Percentiles rank a stretch among this genome's conserved stretches.
phyloP scores from a whole-genome alignment of 2,329 filamentous ascomycete species.

The Botrytis deweyae region DNA sequence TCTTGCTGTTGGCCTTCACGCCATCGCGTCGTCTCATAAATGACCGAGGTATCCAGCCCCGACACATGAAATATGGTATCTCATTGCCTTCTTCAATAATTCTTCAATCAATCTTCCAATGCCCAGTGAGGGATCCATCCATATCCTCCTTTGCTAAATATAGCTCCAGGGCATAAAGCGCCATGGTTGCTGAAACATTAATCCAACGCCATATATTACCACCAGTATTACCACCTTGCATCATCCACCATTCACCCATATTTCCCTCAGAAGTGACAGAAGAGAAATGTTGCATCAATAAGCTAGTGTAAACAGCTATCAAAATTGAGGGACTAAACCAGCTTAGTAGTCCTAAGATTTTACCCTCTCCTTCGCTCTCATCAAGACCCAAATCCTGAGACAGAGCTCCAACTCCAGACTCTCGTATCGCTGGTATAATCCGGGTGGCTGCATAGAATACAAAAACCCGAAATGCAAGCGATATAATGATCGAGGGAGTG shows the following conservation, averaged over 20 bases:
- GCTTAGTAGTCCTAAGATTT: slow-evolving; percentile 77
- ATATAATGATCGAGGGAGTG: slow-evolving; percentile 93
- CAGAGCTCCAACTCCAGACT: slow-evolving; percentile 78
- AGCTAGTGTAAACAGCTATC: slow-evolving; percentile 92
- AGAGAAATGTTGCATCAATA: slow-evolving; percentile 93
- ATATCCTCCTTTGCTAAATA: slow-evolving; percentile 82
- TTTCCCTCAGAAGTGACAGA: slow-evolving; percentile 63
- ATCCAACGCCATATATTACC: slow-evolving; percentile 92
- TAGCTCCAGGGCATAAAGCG: slow-evolving; percentile 84
- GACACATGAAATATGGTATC: slow-evolving; percentile 20
- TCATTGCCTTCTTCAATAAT: slow-evolving; percentile 9
- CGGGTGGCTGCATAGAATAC: slow-evolving; percentile 94
- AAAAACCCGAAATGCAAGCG: slow-evolving; percentile 86
- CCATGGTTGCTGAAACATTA: slow-evolving; percentile 86
- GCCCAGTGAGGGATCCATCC: slow-evolving; percentile 68
- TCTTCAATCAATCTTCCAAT: slow-evolving; percentile 89
- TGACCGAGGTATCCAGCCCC: slow-evolving; percentile 10
- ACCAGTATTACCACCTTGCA: slow-evolving; percentile 76
- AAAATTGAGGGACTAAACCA: slow-evolving; percentile 95
- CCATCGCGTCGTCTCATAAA: neutral
- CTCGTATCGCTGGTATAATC: slow-evolving; percentile 90
- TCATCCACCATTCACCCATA: slow-evolving; percentile 76
- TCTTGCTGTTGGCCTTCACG: neutral
- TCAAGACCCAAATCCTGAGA: slow-evolving; percentile 84
- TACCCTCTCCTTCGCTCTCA: slow-evolving; percentile 78